phyloP scores from a whole-genome alignment of 2,329 filamentous ascomycete species.

The Verticillium zaregamsianum region DNA sequence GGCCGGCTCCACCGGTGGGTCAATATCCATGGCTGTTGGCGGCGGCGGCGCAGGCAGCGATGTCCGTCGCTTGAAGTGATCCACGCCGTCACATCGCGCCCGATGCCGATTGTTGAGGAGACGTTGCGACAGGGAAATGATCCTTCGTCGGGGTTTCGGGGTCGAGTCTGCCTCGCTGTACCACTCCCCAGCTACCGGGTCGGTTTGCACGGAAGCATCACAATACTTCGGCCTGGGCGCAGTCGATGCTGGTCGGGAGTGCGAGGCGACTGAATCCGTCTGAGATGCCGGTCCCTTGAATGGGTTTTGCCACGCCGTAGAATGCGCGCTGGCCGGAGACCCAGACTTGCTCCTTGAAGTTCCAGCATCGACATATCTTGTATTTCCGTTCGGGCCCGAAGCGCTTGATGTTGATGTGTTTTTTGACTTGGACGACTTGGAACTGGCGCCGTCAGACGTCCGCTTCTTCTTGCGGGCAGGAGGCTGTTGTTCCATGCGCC shows the following conservation, averaged over 20 bases:
- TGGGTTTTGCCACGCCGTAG: slow-evolving; percentile 27
- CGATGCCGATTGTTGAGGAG: slow-evolving; percentile 45
- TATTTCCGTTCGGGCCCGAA: slow-evolving; percentile 6
- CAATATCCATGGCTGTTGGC: slow-evolving; percentile 34
- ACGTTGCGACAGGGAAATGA: slow-evolving; percentile 50
- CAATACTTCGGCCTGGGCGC: slow-evolving; percentile 39
- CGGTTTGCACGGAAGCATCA: slow-evolving; percentile 51
- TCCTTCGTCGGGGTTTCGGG: slow-evolving; percentile 38
- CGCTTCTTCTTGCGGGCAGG: slow-evolving; percentile 60
- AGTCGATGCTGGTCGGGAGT: slow-evolving; percentile 34
- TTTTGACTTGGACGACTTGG: slow-evolving; percentile 21
- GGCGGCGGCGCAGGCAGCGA: slow-evolving; percentile 23
- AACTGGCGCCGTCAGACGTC: slow-evolving; percentile 46
- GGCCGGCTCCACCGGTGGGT: slow-evolving; percentile 30
- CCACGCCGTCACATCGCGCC: slow-evolving; percentile 34
- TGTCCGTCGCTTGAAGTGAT: slow-evolving; percentile 23
- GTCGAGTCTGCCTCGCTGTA: slow-evolving; percentile 35
- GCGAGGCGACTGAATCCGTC: slow-evolving; percentile 22
- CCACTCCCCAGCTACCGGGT: slow-evolving; percentile 49
- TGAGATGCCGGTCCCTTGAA: slow-evolving; percentile 21
- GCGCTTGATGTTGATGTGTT: slow-evolving; percentile 14
- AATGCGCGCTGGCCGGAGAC: slow-evolving; percentile 41
- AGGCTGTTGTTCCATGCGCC: slow-evolving; percentile 57
- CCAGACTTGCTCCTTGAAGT: slow-evolving; percentile 50
- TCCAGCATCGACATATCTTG: slow-evolving; percentile 47